Evolutionary conservation across 371 early-diverging fungal species (phyloP).

Genomic region (Syncephalastrum contaminatum): DNA sequence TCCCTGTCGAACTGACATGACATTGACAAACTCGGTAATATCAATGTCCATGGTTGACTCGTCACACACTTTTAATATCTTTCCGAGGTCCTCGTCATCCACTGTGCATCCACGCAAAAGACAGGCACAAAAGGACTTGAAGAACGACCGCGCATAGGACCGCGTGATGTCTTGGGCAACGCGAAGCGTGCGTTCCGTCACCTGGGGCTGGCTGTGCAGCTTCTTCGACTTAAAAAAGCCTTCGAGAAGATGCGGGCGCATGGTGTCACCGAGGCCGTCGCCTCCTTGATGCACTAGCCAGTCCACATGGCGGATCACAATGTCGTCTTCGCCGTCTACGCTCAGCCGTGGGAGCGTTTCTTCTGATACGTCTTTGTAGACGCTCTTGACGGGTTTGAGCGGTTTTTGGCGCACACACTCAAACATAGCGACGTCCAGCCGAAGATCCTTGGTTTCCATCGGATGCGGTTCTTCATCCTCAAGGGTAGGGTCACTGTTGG

Average conservation of each 20-base stretch:
- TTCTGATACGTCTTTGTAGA: not conserved
- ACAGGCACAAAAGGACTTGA: slow-evolving; percentile 63
- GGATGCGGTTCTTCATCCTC: not conserved
- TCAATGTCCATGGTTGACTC: slow-evolving; percentile 68
- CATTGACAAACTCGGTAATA: slow-evolving; percentile 72
- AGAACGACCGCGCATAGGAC: slow-evolving; percentile 58
- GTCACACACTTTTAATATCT: slow-evolving; percentile 57
- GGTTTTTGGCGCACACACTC: slow-evolving; percentile 64
- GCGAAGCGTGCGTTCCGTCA: slow-evolving; percentile 32
- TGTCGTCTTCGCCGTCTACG: slow-evolving; percentile 11
- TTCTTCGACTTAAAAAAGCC: slow-evolving; percentile 27
- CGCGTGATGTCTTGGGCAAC: slow-evolving; percentile 36
- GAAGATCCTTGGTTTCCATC: slow-evolving; percentile 6
- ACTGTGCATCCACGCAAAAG: slow-evolving; percentile 61
- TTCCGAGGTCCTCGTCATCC: slow-evolving; percentile 53
- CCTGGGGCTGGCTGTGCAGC: slow-evolving; percentile 12
- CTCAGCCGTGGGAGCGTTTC: slow-evolving; percentile 2
- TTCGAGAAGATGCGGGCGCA: slow-evolving; percentile 33
- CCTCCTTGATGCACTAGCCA: slow-evolving; percentile 33
- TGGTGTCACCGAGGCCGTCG: slow-evolving; percentile 36
- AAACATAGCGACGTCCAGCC: slow-evolving; percentile 48
- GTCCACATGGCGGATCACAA: slow-evolving; percentile 23
- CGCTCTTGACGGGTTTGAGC: slow-evolving; percentile 29
- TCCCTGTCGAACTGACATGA: slow-evolving; percentile 47
- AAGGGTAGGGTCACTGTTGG: slow-evolving; percentile 11